Percentiles rank a stretch among this genome's conserved stretches.
These are phyloP conservation scores for Citrus maxima DNA, from an alignment of 345 rosid species.

Conservation along the genomic window DNA sequence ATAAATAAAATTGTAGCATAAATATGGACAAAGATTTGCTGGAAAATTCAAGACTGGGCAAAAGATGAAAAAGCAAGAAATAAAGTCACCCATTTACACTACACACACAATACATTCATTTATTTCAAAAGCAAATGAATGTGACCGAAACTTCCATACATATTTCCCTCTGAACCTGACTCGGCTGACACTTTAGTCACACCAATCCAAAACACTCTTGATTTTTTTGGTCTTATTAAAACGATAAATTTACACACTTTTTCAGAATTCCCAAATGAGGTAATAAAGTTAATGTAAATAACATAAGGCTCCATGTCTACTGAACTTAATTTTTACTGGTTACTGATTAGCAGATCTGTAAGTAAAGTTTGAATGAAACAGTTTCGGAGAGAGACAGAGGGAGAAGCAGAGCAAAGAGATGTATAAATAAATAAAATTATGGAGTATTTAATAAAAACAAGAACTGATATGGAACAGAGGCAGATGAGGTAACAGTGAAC, in stretches of 20 bases:
- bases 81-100: background rate
- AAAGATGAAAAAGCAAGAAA: background rate
- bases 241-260: background rate
- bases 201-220: conserved; percentile 29
- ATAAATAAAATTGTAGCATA: no score
- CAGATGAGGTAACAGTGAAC: background rate
- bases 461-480: conserved; percentile 10
- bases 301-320: background rate
- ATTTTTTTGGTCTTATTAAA: background rate
- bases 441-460: background rate
- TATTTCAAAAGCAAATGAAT: conserved; percentile 23
- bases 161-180: conserved; percentile 15
- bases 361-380: conserved; percentile 20
- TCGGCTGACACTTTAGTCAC: conserved; percentile 23
- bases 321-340: conserved; percentile 3
- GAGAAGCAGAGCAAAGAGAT: background rate
- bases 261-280: background rate
- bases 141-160: conserved; percentile 24
- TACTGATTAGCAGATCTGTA: conserved; percentile 15
- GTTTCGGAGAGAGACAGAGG: conserved; percentile 1
- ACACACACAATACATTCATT: background rate
- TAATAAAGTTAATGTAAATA: conserved; percentile 4
- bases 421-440: background rate
- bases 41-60: background rate
- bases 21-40: background rate